Base-by-base conservation (phyloP, 129 eudicot species). In the Glebionis coronaria region DNA sequence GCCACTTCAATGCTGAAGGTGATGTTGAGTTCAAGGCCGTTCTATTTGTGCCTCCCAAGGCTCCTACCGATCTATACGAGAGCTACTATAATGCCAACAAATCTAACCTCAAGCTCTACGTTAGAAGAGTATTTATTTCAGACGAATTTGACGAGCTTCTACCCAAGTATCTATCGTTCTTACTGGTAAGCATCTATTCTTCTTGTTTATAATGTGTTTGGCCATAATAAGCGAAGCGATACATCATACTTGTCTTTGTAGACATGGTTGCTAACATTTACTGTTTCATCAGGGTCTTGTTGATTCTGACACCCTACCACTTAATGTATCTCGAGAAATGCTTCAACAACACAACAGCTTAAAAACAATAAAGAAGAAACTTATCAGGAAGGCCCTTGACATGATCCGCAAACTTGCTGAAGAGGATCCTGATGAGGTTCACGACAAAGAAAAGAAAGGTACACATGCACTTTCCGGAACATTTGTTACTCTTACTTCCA, bases 11-110 rank as follows among this genome's bases (percentile, higher is more conserved):
- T 12, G 99, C 99, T 14, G 99, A 93, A 86, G 99, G 99, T 31
- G 99, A 93, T 82, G 99, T 93, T 16, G 99, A 93, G 75, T 93
- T 93, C 83, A 93, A 93, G 85, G 95, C 99, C 70, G 92, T 93
- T 68, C 80, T 93, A 12, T 93, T 84, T 79, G 90, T 93, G 57
- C 99, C 99, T 59, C 95, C 99, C 10, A 93, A 93, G 83, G 97
- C 99, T 59, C 99, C 99, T 76, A 77, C 80, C 29, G 99, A 93
- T 82, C 70, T 93, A 63, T 93, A 93, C 40, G 97, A 93, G 86
- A 93, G 90, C 54, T 93, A 93, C 87, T 84, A 93, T 77, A 89
- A 87, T 55, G 51, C 85, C 50, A 89, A 93, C 76, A 88, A 86
- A 72, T 87, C 99, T 59, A 93, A 89, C 80, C 62, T 93, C 75